phyloP scores from a whole-genome alignment of 2,329 filamentous ascomycete genomes.

The Seiridium cupressi region DNA sequence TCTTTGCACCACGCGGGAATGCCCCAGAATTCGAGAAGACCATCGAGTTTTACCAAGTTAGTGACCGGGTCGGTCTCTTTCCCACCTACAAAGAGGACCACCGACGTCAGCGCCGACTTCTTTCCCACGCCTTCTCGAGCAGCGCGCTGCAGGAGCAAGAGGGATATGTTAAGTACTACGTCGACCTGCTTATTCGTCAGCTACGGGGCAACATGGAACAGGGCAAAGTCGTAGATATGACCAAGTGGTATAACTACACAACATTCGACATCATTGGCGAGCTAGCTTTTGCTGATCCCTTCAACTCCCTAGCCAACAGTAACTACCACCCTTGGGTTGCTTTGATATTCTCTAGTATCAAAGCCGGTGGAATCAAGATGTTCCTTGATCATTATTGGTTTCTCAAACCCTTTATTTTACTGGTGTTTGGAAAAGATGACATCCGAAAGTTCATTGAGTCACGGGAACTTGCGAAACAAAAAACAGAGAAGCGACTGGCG shows the following conservation, averaged over 20 bases:
- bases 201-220: conserved; percentile 5
- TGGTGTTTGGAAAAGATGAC: conserved; percentile 7
- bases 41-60: background rate
- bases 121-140: conserved; percentile 18
- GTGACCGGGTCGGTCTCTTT: background rate
- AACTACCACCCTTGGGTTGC: conserved; percentile 15
- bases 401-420: background rate
- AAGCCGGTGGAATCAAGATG: background rate
- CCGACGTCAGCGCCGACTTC: conserved; percentile 7
- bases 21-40: conserved; percentile 2
- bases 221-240: conserved; percentile 14
- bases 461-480: background rate
- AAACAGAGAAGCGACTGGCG: background rate
- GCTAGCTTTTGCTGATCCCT: conserved; percentile 17
- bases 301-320: conserved; percentile 10
- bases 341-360: conserved; percentile 11
- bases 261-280: conserved; percentile 21
- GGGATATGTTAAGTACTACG: conserved; percentile 15
- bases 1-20: background rate
- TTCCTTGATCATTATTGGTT: background rate
- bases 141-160: conserved; percentile 17
- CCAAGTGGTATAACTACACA: conserved; percentile 18
- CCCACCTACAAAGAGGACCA: conserved; percentile 15
- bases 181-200: conserved; percentile 16
- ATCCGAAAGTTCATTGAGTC: conserved; percentile 7